phyloP scores from a whole-genome alignment of 208 protist species.

The Porcisia hertigi region DNA sequence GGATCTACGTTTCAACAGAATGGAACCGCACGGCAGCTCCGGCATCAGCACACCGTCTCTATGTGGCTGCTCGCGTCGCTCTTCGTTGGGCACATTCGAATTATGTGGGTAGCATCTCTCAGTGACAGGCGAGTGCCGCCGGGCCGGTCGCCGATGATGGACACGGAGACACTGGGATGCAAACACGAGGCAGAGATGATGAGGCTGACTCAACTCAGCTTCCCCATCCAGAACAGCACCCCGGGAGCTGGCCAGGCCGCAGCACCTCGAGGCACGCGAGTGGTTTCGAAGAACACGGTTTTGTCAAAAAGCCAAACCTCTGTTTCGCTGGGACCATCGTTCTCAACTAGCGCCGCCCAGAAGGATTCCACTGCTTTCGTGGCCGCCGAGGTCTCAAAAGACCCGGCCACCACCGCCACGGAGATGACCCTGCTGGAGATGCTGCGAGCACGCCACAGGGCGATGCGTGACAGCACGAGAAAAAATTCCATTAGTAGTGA shows the following conservation, averaged over 20 bases:
- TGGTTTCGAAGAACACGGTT: constrained; percentile 19
- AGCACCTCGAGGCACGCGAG: constrained; percentile 6
- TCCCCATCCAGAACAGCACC: background rate
- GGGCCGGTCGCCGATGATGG: constrained; percentile 7
- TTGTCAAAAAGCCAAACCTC: constrained; percentile 16
- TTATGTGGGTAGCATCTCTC: constrained; percentile 9
- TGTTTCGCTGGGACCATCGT: background rate
- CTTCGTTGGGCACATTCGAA: constrained; percentile 23
- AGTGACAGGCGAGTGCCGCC: background rate
- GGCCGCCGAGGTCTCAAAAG: background rate
- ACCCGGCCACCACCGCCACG: background rate
- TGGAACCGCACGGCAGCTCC: constrained; percentile 11
- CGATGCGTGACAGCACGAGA: background rate
- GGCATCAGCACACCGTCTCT: constrained; percentile 26
- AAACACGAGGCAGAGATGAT: constrained; percentile 17
- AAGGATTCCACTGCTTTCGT: too few relatives aligned
- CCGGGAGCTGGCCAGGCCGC: background rate
- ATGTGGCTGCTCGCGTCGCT: constrained; percentile 28
- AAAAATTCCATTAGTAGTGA: background rate
- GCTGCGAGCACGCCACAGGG: constrained; percentile 14
- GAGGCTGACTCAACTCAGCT: constrained; percentile 20
- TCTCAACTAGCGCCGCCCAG: background rate
- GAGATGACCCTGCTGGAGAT: constrained; percentile 19
- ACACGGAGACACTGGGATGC: constrained; percentile 11
- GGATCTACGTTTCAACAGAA: constrained; percentile 5